Evolutionary conservation across 176 grass and related monocot genomes (phyloP).

Genomic region (Oryza glumipatula): DNA sequence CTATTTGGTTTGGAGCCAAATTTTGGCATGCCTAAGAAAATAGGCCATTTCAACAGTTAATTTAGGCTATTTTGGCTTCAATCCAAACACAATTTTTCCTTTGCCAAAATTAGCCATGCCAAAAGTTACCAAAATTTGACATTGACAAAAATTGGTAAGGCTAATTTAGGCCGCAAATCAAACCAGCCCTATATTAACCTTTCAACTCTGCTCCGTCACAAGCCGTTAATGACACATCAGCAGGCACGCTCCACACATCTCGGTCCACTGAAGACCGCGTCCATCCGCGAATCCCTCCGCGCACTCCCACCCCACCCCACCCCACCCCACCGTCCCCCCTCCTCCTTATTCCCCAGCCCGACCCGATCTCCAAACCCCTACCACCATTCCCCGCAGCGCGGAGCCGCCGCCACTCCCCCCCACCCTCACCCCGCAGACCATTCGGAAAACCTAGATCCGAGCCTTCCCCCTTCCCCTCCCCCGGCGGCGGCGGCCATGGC

Average conservation of each 20-base stretch:
- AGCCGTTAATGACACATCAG: no score
- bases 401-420: constrained; percentile 40
- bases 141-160: no score
- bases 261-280: constrained; percentile 37
- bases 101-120: no score
- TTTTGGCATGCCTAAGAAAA: no score
- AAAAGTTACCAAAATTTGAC: no score
- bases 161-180: no score
- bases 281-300: constrained; percentile 35
- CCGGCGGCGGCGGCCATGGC: constrained; percentile 56
- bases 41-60: no score
- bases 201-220: no score
- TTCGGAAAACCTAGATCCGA: constrained; percentile 65
- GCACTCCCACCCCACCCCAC: constrained; percentile 5
- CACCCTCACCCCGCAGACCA: constrained; percentile 6
- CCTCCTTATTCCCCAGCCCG: constrained; percentile 30
- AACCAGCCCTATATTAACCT: no score
- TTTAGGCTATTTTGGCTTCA: no score
- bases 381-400: constrained; percentile 44
- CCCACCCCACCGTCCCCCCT: background rate
- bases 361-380: constrained; percentile 46
- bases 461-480: background rate
- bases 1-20: no score
- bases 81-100: no score
- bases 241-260: constrained; percentile 5